These are phyloP conservation scores for Nakaseomyces delphensis DNA, from an alignment of 1,139 yeast genomes.

Conservation along the genomic window DNA sequence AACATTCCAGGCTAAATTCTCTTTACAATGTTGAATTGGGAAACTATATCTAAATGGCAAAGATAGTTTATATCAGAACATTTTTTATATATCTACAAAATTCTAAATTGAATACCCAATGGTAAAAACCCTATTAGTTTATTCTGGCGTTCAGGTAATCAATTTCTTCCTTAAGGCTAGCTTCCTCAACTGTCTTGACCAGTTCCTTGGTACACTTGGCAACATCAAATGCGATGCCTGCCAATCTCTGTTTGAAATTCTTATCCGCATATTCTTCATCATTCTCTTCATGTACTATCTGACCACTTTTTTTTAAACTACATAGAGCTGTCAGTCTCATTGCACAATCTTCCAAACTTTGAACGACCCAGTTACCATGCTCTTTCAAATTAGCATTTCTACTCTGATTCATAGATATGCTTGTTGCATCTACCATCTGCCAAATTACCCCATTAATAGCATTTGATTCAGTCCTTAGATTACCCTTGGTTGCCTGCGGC, in stretches of 20 bases:
- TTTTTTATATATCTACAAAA: not conserved
- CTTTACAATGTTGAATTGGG: no score
- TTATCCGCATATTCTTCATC: constrained; percentile 74
- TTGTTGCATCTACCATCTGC: constrained; percentile 87
- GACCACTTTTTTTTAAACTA: constrained; percentile 36
- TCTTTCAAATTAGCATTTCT: constrained; percentile 72
- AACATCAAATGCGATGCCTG: constrained; percentile 90
- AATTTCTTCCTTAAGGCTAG: constrained; percentile 75
- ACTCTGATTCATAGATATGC: constrained; percentile 81
- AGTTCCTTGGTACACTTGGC: constrained; percentile 91
- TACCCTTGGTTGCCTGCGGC: constrained; percentile 69
- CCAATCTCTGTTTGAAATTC: constrained; percentile 75
- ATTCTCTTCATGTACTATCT: constrained; percentile 35
- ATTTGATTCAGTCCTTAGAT: constrained; percentile 59
- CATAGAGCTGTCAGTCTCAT: constrained; percentile 66
- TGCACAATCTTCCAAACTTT: constrained; percentile 75
- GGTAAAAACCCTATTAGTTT: not conserved
- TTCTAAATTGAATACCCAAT: not conserved
- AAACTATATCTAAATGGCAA: no score
- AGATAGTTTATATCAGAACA: constrained; percentile 1
- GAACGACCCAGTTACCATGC: constrained; percentile 87
- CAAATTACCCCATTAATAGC: constrained; percentile 70
- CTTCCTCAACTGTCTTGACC: constrained; percentile 93
- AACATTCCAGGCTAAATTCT: no score
- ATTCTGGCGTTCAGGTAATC: constrained; percentile 33